phyloP scores from a whole-genome alignment of 257 asterid genomes.

The Cordia subcordata region DNA sequence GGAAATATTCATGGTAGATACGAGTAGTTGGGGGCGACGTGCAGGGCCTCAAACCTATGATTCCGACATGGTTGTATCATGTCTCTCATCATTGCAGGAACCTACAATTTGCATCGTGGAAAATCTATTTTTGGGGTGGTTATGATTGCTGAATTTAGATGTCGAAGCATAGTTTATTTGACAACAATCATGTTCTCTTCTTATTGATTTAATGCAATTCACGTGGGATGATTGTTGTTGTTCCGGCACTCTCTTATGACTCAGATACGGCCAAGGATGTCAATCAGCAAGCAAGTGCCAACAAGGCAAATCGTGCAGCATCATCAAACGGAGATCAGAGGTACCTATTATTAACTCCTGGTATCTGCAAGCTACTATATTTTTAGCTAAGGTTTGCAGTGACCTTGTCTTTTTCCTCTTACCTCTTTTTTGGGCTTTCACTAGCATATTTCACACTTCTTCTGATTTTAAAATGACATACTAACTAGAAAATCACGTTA shows the following conservation, averaged over 20 bases:
- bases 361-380: conserved; percentile 3
- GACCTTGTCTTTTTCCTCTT: conserved; percentile 2
- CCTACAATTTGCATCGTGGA: too few relatives aligned
- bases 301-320: conserved; percentile 39
- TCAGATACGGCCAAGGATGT: conserved; percentile 69
- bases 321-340: conserved; percentile 55
- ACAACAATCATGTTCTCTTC: conserved; percentile 7
- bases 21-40: too few relatives aligned
- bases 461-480: neutral
- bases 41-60: too few relatives aligned
- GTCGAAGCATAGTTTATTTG: neutral
- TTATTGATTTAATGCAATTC: conserved; percentile 5
- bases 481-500: too few relatives aligned
- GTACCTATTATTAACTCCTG: conserved; percentile 24
- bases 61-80: too few relatives aligned
- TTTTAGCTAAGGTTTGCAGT: conserved; percentile 8
- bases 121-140: neutral
- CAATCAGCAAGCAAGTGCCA: conserved; percentile 45
- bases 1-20: too few relatives aligned
- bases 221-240: conserved; percentile 13
- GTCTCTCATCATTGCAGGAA: too few relatives aligned
- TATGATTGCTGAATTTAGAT: neutral
- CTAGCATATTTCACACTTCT: neutral
- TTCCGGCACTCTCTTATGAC: conserved; percentile 17
- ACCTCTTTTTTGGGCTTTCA: neutral